Evolutionary conservation across 106 monocot species (phyloP), one percentile per base, ranked within the genome.

Genomic region (Apostasia ramifera): DNA sequence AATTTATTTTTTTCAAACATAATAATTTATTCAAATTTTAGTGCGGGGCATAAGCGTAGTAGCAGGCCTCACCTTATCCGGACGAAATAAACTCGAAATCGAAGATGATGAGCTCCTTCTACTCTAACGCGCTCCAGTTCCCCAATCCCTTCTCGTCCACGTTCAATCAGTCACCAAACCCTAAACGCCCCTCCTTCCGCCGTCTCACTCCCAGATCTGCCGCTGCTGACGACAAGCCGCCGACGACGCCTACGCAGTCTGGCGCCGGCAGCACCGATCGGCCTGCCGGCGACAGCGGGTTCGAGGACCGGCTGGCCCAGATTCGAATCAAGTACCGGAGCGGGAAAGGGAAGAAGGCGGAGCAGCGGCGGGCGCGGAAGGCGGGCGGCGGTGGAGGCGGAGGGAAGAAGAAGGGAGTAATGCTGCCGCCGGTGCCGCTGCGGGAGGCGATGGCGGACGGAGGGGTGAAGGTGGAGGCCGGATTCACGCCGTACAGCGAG

Each of bases 401-500:
- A 4, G 62, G 72, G 62, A 81, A 73, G 67, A 73, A 69, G 40
- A 67, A 66, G 10, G 69, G 71, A 9, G 79, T 88, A 44, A 71
- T 88, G 86, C 79, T 95, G 8, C 95, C 91, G 11, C 95, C 88
- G 48, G 77, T 86, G 15, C 66, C 79, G 50, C 77, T 95, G 7
- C 60, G 61, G 26, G 81, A 86, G 56, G 76, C 95, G 4, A 40
- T 61, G 44, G 54, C 83, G 0, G 67, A 59, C 2, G 73, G 48
- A 1, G 95, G 95, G 2, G 52, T 81, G 47, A 74, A 75, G 50
- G 95, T 95, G 7, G 85, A 91, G 51, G 0, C 86, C 0, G 95
- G 95, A 1, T 84, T 95, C 79, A 88, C 70, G 26, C 79, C 83
- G 1, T 95, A 91, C 82, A 95, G 86, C 73, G 91, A 95, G 82